A percentile compares a stretch with the other conserved stretches of the same genome.
These are phyloP conservation scores for Epichloe bromicola DNA, from an alignment of 2,329 filamentous ascomycete species.

Conservation along the genomic window DNA sequence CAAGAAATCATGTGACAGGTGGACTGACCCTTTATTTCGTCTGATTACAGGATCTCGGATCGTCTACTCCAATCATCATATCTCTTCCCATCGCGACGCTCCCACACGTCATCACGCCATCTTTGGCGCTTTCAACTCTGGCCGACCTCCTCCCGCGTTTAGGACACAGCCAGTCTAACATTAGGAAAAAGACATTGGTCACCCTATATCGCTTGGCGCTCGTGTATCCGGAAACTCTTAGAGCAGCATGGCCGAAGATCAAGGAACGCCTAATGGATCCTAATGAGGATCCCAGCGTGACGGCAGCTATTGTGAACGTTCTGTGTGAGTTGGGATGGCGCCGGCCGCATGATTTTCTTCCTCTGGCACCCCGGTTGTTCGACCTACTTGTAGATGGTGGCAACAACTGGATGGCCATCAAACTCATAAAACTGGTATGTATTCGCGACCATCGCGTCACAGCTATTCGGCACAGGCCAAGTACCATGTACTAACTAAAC, in stretches of 20 bases:
- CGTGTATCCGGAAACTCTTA: conserved; percentile 89
- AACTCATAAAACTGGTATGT: conserved; percentile 85
- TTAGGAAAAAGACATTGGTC: conserved; percentile 92
- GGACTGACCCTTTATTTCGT: background rate
- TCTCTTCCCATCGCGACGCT: conserved; percentile 77
- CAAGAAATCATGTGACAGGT: background rate
- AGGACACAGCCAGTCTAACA: conserved; percentile 69
- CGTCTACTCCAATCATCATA: conserved; percentile 61
- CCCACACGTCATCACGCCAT: conserved; percentile 90
- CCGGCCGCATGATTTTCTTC: conserved; percentile 83
- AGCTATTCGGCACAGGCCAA: background rate
- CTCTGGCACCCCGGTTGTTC: conserved; percentile 81
- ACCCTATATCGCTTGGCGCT: conserved; percentile 86
- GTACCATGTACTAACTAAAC: conserved; percentile 11
- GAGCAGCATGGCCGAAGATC: conserved; percentile 92
- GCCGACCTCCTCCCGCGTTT: conserved; percentile 77
- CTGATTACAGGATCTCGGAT: conserved; percentile 48
- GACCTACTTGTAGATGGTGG: conserved; percentile 81
- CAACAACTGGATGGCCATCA: conserved; percentile 99
- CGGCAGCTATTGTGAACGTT: conserved; percentile 91
- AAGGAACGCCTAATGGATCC: conserved; percentile 88
- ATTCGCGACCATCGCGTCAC: background rate
- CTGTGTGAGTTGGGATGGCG: conserved; percentile 93
- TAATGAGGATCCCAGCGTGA: conserved; percentile 82
- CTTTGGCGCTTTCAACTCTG: conserved; percentile 78